These are phyloP conservation scores for Iris macrosiphon DNA, from an alignment of 106 monocot genomes.

Conservation along the genomic window DNA sequence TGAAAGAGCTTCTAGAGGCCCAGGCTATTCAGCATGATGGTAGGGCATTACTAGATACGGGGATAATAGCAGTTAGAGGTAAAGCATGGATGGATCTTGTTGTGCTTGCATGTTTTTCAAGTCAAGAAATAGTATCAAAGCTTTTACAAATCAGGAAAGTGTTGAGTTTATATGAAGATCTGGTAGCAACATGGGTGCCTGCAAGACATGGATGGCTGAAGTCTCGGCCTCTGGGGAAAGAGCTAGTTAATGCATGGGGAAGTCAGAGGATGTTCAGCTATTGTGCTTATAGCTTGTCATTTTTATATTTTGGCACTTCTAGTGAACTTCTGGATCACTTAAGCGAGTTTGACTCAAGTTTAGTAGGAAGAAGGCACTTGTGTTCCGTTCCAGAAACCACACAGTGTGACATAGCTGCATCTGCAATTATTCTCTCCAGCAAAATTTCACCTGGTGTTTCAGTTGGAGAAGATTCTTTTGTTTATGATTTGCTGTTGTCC, in stretches of 20 bases:
- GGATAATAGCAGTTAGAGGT: slow-evolving; percentile 86
- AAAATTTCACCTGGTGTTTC: slow-evolving; percentile 85
- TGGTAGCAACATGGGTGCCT: slow-evolving; percentile 94
- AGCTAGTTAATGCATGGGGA: slow-evolving; percentile 63
- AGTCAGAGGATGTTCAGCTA: slow-evolving; percentile 73
- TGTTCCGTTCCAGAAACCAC: slow-evolving; percentile 85
- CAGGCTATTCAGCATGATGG: slow-evolving; percentile 83
- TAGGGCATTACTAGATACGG: slow-evolving; percentile 88
- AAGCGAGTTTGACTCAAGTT: slow-evolving; percentile 38
- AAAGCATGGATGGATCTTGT: slow-evolving; percentile 87
- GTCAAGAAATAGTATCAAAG: slow-evolving; percentile 36
- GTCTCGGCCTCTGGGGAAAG: slow-evolving; percentile 63
- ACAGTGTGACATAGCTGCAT: slow-evolving; percentile 80
- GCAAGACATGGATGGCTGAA: slow-evolving; percentile 96
- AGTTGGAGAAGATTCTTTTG: slow-evolving; percentile 79
- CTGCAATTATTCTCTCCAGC: slow-evolving; percentile 82
- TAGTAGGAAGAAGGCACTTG: slow-evolving; percentile 82
- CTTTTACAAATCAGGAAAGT: slow-evolving; percentile 32
- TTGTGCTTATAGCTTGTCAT: slow-evolving; percentile 76
- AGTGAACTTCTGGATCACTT: slow-evolving; percentile 92
- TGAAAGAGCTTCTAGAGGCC: slow-evolving; percentile 53
- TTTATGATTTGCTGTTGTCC: too few species aligned
- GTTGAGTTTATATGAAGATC: slow-evolving; percentile 98
- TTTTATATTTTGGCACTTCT: slow-evolving; percentile 96
- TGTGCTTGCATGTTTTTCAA: slow-evolving; percentile 52